Base-by-base conservation (phyloP, 495 filamentous ascomycete genomes). In the Peziza echinospora region DNA sequence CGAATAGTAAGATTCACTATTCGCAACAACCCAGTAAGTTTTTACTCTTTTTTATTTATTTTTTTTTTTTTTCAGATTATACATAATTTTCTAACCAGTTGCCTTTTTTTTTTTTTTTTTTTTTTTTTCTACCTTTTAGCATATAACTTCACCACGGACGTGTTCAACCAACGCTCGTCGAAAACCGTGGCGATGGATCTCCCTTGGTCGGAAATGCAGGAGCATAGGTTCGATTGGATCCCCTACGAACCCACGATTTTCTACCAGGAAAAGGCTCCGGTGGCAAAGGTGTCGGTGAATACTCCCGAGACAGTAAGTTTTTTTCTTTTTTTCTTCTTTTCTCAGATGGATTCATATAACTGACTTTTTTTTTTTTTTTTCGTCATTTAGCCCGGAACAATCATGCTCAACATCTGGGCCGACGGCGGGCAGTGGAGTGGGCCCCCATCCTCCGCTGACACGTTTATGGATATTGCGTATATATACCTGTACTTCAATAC, bases 401-500 rank as follows among this genome's bases (percentile, higher is more conserved):
- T 49, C 21, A 56, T 55, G 25, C 21, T 59, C 19, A 59, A 59
- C 37, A 37, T 59, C 34, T 59, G 56, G 56, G 55, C 55, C 16
- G 51, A 59, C 34, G 57, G 57, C 19, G 56, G 55, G 23, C 43
- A 39, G 11, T 59, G 56, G 56, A 49, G 52, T 41, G 56, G 56
- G 51, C 55, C 25, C 13, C 56, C 56, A 21, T 51, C 55, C 16
- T 50, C 47, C 16, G 58, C 46, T 9, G 56, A 59, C 25, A 55
- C 58, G 21, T 49, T 47, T 41, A 55, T 59, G 56, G 9, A 49
- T 26, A 41, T 59, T 16, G 25, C 50, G 23, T 49, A 55, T 26
- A 46, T 59, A 22, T n/a, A 52, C 17, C 48, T 59, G 13, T 59
- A 55, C 41, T 59, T 52, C 49, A 59, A 59, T 45, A 59, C 56